A percentile compares a stretch with the other conserved stretches of the same genome.
Conservation (phyloP, 306 rosid species). For the Comarum palustre region DNA sequence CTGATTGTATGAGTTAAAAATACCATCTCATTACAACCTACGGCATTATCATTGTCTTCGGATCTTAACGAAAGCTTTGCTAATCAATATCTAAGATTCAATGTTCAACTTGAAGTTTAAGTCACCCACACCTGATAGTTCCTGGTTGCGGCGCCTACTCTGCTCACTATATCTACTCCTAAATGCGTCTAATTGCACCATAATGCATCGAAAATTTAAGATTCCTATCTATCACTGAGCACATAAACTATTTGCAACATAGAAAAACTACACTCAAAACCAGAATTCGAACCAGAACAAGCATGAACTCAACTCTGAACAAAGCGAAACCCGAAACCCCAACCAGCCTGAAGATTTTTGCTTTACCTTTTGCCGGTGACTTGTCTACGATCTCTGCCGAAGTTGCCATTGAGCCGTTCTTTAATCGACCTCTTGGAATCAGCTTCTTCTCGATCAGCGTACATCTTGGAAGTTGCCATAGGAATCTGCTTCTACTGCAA, state of each 20-base stretch:
- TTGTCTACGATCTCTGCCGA: slow-evolving; percentile 42
- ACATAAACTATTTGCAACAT: neutral
- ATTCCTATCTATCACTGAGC: neutral
- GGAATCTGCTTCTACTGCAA: neutral
- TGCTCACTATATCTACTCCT: neutral
- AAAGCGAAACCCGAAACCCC: neutral
- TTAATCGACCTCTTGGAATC: slow-evolving; percentile 69
- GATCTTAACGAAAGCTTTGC: neutral
- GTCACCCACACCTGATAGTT: neutral
- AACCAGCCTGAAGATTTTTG: neutral
- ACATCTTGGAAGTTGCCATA: slow-evolving; percentile 30
- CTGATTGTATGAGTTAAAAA: neutral
- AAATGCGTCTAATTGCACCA: neutral
- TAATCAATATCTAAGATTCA: neutral
- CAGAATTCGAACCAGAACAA: neutral
- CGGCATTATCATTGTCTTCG: neutral
- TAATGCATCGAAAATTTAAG: neutral
- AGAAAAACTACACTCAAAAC: neutral
- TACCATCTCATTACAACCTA: neutral
- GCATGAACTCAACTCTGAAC: neutral
- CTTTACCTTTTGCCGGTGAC: slow-evolving; percentile 71
- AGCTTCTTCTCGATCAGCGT: slow-evolving; percentile 83
- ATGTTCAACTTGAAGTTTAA: neutral
- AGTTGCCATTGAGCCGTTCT: slow-evolving; percentile 79
- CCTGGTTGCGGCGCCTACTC: neutral